phyloP scores from a whole-genome alignment of 371 early-diverging fungal genomes.

The Saksenaea vasiformis region DNA sequence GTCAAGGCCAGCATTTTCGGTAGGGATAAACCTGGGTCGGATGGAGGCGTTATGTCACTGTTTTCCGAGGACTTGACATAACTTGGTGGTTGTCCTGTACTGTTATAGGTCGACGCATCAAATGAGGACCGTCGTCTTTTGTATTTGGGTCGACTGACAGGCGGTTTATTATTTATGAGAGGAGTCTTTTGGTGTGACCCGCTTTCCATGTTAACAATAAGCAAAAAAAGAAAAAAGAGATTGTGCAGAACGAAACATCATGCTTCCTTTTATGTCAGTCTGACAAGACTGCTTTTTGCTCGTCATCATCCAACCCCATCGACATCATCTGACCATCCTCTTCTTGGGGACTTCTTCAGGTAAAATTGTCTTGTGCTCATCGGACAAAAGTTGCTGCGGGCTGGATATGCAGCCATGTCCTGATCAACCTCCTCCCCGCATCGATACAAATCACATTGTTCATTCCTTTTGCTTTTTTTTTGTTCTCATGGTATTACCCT shows the following conservation, averaged over 20 bases:
- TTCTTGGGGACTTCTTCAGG: not conserved
- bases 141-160: slow-evolving; percentile 37
- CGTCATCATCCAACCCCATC: too few relatives aligned
- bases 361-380: not conserved
- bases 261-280: slow-evolving; percentile 4
- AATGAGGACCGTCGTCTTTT: slow-evolving; percentile 47
- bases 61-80: slow-evolving; percentile 14
- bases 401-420: not conserved
- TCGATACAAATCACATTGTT: not conserved
- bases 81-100: slow-evolving; percentile 29
- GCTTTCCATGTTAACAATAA: slow-evolving; percentile 7
- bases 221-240: slow-evolving; percentile 4
- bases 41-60: not conserved
- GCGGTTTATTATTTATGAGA: slow-evolving; percentile 24
- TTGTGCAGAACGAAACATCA: not conserved
- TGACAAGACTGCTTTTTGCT: slow-evolving; percentile 3
- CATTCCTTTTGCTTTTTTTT: not conserved
- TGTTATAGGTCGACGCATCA: slow-evolving; percentile 49
- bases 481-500: not conserved
- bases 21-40: slow-evolving; percentile 17
- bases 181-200: slow-evolving; percentile 20
- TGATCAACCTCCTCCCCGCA: not conserved
- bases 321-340: not conserved
- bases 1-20: slow-evolving; percentile 20
- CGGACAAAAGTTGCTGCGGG: not conserved